These are phyloP conservation scores for Citrus medica DNA, from an alignment of 345 rosid species.

Conservation along the genomic window DNA sequence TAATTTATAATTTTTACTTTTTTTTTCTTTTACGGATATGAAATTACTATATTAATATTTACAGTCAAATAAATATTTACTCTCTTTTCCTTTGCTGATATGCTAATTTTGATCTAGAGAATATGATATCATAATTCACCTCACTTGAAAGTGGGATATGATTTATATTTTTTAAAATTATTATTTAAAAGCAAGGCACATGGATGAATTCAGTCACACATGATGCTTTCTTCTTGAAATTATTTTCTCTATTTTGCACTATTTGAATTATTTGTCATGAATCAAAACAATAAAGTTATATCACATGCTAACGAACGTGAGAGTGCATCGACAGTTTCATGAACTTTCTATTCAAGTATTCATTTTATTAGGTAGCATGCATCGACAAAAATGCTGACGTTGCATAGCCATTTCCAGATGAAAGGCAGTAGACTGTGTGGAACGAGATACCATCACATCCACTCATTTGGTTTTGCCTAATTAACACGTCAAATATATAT, in stretches of 20 bases:
- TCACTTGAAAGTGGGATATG: not conserved
- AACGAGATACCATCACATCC: not conserved
- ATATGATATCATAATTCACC: not conserved
- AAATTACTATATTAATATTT: no score
- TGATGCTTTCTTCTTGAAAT: not conserved
- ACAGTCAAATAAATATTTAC: accelerated
- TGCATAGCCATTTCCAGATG: not conserved
- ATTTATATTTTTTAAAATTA: not conserved
- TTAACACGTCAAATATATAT: not conserved
- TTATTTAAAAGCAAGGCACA: not conserved
- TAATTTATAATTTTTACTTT: no score
- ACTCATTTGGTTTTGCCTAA: not conserved
- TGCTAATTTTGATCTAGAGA: not conserved
- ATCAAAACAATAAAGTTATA: not conserved
- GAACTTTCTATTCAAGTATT: not conserved
- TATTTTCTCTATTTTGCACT: not conserved
- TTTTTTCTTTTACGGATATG: no score
- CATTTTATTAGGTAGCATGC: not conserved
- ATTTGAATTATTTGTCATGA: not conserved
- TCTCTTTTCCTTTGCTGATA: no score
- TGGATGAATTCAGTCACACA: not conserved
- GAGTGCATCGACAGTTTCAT: not conserved
- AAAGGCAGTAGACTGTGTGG: not conserved
- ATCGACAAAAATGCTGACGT: not conserved
- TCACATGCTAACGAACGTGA: not conserved